Conservation (phyloP, 352 stramenopile species). For the Elongisporangium prolatum region DNA sequence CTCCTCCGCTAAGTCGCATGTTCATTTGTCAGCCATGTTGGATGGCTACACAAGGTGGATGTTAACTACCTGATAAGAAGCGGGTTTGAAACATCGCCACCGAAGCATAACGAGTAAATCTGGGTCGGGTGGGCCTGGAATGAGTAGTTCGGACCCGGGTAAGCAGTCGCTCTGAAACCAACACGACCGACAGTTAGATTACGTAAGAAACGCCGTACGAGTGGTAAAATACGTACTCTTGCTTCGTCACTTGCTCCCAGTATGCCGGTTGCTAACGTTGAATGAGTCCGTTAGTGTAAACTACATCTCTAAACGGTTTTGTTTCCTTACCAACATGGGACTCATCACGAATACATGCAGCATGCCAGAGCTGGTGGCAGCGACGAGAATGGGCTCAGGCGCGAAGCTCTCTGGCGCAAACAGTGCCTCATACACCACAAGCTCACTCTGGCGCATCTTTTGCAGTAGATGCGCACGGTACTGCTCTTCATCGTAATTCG, state of each 20-base stretch:
- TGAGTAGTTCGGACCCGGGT: constrained; percentile 43
- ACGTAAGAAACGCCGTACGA: neutral
- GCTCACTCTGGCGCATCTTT: constrained; percentile 46
- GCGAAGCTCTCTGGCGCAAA: constrained; percentile 35
- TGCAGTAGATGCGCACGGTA: constrained; percentile 45
- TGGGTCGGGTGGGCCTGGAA: constrained; percentile 70
- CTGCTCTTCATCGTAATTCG: constrained; percentile 46
- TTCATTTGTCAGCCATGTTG: neutral
- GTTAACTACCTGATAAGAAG: constrained; percentile 54
- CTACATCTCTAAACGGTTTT: neutral
- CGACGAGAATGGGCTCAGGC: constrained; percentile 42
- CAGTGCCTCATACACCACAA: constrained; percentile 44
- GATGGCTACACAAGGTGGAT: constrained; percentile 3
- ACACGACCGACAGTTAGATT: no score
- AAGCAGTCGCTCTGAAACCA: constrained; percentile 22
- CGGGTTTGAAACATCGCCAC: constrained; percentile 41
- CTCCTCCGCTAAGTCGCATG: constrained; percentile 38
- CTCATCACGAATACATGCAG: constrained; percentile 56
- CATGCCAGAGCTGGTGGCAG: constrained; percentile 55
- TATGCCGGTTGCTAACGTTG: constrained; percentile 25
- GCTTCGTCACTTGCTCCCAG: constrained; percentile 37
- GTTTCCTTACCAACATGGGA: constrained; percentile 24
- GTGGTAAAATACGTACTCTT: constrained; percentile 21
- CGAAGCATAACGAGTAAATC: constrained; percentile 71
- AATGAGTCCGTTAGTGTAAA: neutral